Evolutionary conservation across 2,329 filamentous ascomycete genomes (phyloP).

Genomic region (Lecanicillium sp.): DNA sequence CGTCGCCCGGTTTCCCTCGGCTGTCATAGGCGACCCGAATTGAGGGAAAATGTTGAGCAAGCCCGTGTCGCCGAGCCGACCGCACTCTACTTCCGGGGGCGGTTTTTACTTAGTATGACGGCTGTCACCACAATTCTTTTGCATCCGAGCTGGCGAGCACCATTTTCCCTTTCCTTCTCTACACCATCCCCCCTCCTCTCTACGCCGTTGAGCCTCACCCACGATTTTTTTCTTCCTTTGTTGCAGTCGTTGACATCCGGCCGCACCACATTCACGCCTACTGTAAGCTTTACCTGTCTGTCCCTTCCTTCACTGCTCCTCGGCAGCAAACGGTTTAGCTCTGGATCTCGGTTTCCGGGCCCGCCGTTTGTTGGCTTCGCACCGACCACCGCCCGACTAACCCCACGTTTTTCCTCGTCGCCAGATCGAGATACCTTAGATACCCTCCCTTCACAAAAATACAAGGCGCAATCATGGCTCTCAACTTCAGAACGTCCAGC

Average conservation of each 20-base stretch:
- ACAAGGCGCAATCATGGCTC: constrained; percentile 43
- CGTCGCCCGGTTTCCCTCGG: constrained; percentile 9
- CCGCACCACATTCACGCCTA: background rate
- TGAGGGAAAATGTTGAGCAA: background rate
- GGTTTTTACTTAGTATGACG: background rate
- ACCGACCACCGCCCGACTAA: constrained; percentile 6
- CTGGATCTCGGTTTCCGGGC: background rate
- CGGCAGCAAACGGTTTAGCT: background rate
- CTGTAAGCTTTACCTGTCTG: background rate
- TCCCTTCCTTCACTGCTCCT: background rate
- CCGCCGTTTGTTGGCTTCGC: background rate
- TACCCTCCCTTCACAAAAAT: background rate
- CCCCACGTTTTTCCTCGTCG: constrained; percentile 7
- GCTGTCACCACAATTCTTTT: constrained; percentile 5
- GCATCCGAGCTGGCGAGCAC: background rate
- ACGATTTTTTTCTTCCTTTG: no score
- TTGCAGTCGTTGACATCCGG: no score
- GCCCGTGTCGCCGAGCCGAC: constrained; percentile 10
- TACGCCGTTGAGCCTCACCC: no score
- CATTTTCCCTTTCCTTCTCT: background rate
- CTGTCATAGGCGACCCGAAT: constrained; percentile 4
- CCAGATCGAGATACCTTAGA: constrained; percentile 7
- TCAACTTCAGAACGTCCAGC: constrained; percentile 54
- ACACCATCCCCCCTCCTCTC: no score
- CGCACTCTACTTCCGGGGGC: constrained; percentile 1